Conservation (phyloP, 2,329 filamentous ascomycete species). For the Colletotrichum musae region DNA sequence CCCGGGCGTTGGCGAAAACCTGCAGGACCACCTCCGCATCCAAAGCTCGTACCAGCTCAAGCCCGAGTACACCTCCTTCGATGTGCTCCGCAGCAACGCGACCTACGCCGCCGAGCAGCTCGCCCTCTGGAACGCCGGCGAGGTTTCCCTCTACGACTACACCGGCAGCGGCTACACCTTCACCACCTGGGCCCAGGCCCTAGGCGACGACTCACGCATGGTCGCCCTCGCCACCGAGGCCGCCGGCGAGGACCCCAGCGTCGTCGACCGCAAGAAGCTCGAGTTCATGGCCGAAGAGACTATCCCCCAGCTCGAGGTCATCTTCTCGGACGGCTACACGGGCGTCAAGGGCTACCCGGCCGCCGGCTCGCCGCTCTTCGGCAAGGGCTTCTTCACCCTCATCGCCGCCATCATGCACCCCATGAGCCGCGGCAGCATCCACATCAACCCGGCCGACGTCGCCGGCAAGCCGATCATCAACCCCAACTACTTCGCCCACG, state of each 20-base stretch:
- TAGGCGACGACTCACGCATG: slow-evolving; percentile 50
- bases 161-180: slow-evolving; percentile 57
- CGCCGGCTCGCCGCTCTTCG: slow-evolving; percentile 46
- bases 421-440: slow-evolving; percentile 50
- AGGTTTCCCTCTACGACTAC: slow-evolving; percentile 56
- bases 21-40: slow-evolving; percentile 54
- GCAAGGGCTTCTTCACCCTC: slow-evolving; percentile 48
- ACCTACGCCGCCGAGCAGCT: slow-evolving; percentile 56
- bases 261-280: slow-evolving; percentile 56
- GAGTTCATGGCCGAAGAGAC: slow-evolving; percentile 52
- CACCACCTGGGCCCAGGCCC: slow-evolving; percentile 56
- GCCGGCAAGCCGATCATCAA: slow-evolving; percentile 51
- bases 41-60: slow-evolving; percentile 53
- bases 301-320: slow-evolving; percentile 59
- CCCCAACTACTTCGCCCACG: slow-evolving; percentile 48
- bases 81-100: slow-evolving; percentile 49
- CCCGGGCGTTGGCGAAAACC: slow-evolving; percentile 66
- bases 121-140: slow-evolving; percentile 50
- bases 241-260: slow-evolving; percentile 46
- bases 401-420: slow-evolving; percentile 49
- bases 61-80: slow-evolving; percentile 49
- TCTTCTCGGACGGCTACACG: slow-evolving; percentile 62
- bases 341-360: slow-evolving; percentile 55
- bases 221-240: slow-evolving; percentile 52
- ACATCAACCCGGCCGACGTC: slow-evolving; percentile 53